Base-by-base conservation (phyloP, 2,329 filamentous ascomycete genomes). In the Exophiala phaeomuriformis region DNA sequence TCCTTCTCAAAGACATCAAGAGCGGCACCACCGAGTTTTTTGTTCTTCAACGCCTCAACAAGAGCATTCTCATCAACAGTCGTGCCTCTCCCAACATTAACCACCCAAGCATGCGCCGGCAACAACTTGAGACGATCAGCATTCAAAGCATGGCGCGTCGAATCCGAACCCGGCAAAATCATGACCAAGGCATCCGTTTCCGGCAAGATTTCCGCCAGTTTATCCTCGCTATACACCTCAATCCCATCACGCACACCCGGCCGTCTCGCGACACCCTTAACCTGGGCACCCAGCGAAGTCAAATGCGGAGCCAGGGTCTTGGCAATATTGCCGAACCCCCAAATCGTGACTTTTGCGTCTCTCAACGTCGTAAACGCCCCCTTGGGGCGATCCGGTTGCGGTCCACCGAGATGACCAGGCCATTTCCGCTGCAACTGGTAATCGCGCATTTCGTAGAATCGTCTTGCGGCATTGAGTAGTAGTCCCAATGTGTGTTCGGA, bases 1-100 rank as follows among this genome's bases (percentile, higher is more conserved):
- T 90, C 86, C 3, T 81, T 70, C 50, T 82, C 79, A 65, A 84
- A 89, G 0, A 89, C 85, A 70, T 90, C 86, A 27, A 88, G 64
- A 1, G 81, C 85, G 1, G 79, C 82, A 0, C 85, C 86, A 6
- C 75, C 71, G 61, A 90, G 86, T 3, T 60, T 64, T 0, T 83
- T 83, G 3, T 70, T 65, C 49, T 77, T 74, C 51, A 86, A 67
- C 0, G 73, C 71, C 10, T 79, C 72, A 29, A 86, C 66, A 44
- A 90, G 66, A 3, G 81, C 83, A 1, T 69, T 62, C 64, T 88
- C 83, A 31, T 84, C 79, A 1, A 89, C 75, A 28, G 89, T 70
- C 1, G 83, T 82, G 0, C 84, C 85, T 1, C 86, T 71, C 2
- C 59, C 59, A 19, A 61, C 59, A 42, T 61, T 61, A 12, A 63